Conservation (phyloP, 129 eudicot species). For the Artemisia annua region DNA sequence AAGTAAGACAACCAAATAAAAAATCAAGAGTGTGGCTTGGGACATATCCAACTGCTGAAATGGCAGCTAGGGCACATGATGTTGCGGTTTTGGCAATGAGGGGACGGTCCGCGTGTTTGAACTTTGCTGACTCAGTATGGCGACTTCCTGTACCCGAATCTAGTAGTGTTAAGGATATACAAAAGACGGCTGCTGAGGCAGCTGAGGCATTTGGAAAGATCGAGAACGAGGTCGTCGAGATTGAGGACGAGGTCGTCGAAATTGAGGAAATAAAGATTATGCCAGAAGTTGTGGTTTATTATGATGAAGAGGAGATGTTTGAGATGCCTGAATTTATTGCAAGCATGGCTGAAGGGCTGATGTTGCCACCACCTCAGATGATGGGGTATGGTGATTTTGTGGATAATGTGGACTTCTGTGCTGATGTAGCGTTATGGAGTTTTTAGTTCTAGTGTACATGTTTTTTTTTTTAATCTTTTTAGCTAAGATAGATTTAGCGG, state of each 20-base stretch:
- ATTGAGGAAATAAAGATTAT: constrained; percentile 7
- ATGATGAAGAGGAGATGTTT: constrained; percentile 60
- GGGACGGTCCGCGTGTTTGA: constrained; percentile 66
- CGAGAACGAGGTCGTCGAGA: not conserved
- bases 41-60: constrained; percentile 60
- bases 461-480: not conserved
- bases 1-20: constrained; percentile 66
- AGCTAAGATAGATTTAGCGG: not conserved
- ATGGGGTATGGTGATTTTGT: constrained; percentile 10
- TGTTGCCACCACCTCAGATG: constrained; percentile 59
- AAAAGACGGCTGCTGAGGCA: constrained; percentile 70
- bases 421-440: constrained; percentile 52
- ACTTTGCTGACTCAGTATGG: constrained; percentile 77
- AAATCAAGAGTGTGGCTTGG: constrained; percentile 74
- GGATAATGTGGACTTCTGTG: constrained; percentile 42
- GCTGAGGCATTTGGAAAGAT: constrained; percentile 58
- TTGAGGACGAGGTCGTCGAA: not conserved
- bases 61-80: constrained; percentile 91
- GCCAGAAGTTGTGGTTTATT: constrained; percentile 25
- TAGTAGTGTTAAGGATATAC: constrained; percentile 50
- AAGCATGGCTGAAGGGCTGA: constrained; percentile 67
- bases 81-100: constrained; percentile 70
- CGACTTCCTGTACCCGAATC: constrained; percentile 61
- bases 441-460: constrained; percentile 25
- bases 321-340: constrained; percentile 55